Base-by-base conservation (phyloP, 2,329 filamentous ascomycete genomes). In the Sphaerostilbella broomeana region DNA sequence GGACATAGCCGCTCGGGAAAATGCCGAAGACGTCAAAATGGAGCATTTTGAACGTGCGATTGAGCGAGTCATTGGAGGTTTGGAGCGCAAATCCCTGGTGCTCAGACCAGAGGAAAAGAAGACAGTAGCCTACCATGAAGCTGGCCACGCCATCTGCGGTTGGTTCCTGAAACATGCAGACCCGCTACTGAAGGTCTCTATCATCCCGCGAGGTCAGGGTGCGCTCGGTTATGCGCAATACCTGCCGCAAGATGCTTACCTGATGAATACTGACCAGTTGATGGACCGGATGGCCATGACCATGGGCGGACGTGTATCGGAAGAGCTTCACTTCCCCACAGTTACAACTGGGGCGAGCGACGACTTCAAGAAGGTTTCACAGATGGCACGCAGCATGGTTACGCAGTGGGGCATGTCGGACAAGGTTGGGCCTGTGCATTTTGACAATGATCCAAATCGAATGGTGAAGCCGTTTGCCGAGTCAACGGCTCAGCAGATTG, bases 201-300 rank as follows among this genome's bases (percentile, higher is more conserved):
- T 98, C 64, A 97, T 98, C 54, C 92, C 92, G 13, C 88, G 92
- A 57, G 92, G 90, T 41, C 85, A 92, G 61, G 92, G 88, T 24
- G 88, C 89, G 18, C 73, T 98, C 12, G 92, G 92, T 7, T 98
- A 98, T 59, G 92, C 92, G 2, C 92, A 98, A 63, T 97, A 97
- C 61, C 75, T 98, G n/a, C 92, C 92, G 1, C 75, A 82, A 16
- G 92, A 98, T 58, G 87, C 86, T 7, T 97, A 97, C 62, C 76
- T 98, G 48, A 92, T 98, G 89, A 95, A 84, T 57, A 82, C 86
- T 48, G 82, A 89, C 59, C 92, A 98, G 66, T 73, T 98, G 28
- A 95, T 97, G 86, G 92, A 98, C 62, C 88, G 92, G 52, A 98
- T 98, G 92, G 92, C 92, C 48, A 98, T 98, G 92, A 95, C 90